Base-by-base conservation (phyloP, 1,139 yeast genomes). In the Maudiozyma humilis region DNA sequence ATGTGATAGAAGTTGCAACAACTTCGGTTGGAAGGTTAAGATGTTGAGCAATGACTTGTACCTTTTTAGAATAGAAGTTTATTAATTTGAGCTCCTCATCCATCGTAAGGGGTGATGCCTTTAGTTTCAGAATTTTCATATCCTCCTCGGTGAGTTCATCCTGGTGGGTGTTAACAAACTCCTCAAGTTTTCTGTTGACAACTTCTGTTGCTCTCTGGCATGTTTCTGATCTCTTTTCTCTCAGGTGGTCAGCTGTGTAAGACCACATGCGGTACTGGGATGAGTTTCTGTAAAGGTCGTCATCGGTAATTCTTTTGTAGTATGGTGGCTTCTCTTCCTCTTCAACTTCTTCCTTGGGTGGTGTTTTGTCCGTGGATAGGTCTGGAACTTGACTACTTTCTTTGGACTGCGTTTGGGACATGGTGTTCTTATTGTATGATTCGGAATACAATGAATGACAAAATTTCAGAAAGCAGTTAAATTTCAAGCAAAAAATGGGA, bases 261-360 rank as follows among this genome's bases (percentile, higher is more conserved):
- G 96, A 88, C 98, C 98, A 91, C 17, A 78, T 49, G 44, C 82
- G 71, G 60, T 73, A 91, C 65, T 91, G 98, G 0, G 93, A 75
- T 4, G 96, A 85, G 42, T 88, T 74, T 44, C 97, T 73, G 63
- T 86, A 91, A 39, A 91, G 67, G 51, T 89, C 97, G 63, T 91
- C 97, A 51, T 77, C 82, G 2, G 82, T 63, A 4, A 78, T 65
- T 45, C 71, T 63, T 33, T 59, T 52, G 45, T 53, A 52, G 12
- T 52, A 46, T 18, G 53, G 51, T 25, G 54, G 52, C 32, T 53
- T 48, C 17, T 40, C 32, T 5, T 37, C 34, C 13, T 34, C 36
- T 5, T 14, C 12, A 4, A 17, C 17, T n/a, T 18, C 14, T 6
- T 27, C 36, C 2, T n/a, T 20, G 14, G 43, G 14, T 19, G 36